A percentile compares a stretch with the other conserved stretches of the same genome.
phyloP scores from a whole-genome alignment of 495 filamentous ascomycete species.

The Penicillium pancosmium region DNA sequence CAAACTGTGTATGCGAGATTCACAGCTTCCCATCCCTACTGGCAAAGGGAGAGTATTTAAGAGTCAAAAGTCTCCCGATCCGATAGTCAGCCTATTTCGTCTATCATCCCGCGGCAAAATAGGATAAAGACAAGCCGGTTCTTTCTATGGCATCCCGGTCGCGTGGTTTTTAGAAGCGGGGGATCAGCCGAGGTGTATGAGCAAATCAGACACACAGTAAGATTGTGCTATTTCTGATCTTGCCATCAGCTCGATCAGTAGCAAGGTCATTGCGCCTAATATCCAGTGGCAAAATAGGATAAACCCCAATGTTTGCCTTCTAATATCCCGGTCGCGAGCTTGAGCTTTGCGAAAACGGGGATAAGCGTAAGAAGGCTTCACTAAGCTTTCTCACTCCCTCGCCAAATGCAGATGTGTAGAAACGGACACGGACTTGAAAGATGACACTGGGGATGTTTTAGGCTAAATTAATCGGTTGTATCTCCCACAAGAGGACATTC shows the following conservation, averaged over 20 bases:
- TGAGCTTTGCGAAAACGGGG: too few relatives aligned
- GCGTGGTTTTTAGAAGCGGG: neutral
- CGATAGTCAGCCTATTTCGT: neutral
- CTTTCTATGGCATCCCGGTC: neutral
- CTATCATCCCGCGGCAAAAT: neutral
- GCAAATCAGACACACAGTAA: slow-evolving; percentile 1
- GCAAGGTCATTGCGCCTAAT: neutral
- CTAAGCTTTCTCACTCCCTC: neutral
- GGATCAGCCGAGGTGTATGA: neutral
- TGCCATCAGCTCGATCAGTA: neutral
- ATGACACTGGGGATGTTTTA: neutral
- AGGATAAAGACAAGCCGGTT: neutral
- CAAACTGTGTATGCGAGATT: neutral
- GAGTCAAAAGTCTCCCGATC: neutral
- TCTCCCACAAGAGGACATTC: neutral
- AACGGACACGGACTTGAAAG: neutral
- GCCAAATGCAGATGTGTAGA: neutral
- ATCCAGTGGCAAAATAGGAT: slow-evolving; percentile 21
- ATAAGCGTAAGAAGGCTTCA: neutral
- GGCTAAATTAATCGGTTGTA: neutral
- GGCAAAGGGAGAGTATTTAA: neutral
- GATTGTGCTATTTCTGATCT: neutral
- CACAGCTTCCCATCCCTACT: neutral
- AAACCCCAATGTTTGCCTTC: neutral
- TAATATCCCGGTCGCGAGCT: neutral